These are phyloP conservation scores for Suillus clintonianus DNA, from an alignment of 768 basidiomycete genomes.

Conservation along the genomic window DNA sequence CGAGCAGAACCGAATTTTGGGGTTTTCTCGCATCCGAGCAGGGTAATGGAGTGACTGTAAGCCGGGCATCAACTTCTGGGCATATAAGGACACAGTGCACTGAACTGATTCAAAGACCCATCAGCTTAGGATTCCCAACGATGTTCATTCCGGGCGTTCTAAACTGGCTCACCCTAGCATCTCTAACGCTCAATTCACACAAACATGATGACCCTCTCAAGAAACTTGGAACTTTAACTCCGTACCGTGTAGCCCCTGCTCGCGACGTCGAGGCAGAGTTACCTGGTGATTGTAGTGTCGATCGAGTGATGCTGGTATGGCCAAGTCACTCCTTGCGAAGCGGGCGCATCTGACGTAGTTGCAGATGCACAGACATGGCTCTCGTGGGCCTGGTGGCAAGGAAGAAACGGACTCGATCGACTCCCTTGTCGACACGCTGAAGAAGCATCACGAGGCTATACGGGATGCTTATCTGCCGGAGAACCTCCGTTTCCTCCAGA, in stretches of 20 bases:
- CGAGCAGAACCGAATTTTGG: background rate
- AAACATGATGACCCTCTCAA: background rate
- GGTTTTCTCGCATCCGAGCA: background rate
- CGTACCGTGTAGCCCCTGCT: constrained; percentile 29
- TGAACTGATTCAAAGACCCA: background rate
- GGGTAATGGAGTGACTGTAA: background rate
- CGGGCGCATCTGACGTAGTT: background rate
- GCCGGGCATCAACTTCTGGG: too few relatives aligned
- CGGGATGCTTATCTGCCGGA: constrained; percentile 31
- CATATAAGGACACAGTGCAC: background rate
- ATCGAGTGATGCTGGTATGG: constrained; percentile 35
- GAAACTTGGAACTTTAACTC: constrained; percentile 31
- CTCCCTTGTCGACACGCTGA: constrained; percentile 35
- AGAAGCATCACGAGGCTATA: constrained; percentile 22
- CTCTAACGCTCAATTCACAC: background rate
- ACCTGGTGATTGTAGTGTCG: constrained; percentile 32
- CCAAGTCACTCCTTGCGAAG: too few relatives aligned
- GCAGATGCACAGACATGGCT: constrained; percentile 45
- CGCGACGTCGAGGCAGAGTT: constrained; percentile 24
- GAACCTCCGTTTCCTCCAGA: constrained; percentile 34
- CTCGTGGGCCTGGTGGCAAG: constrained; percentile 34
- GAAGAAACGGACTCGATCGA: constrained; percentile 31
- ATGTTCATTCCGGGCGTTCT: constrained; percentile 1
- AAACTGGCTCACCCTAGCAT: constrained; percentile 1
- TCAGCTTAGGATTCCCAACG: background rate